These are phyloP conservation scores for Mycena crocata DNA, from an alignment of 768 basidiomycete species.

Conservation along the genomic window DNA sequence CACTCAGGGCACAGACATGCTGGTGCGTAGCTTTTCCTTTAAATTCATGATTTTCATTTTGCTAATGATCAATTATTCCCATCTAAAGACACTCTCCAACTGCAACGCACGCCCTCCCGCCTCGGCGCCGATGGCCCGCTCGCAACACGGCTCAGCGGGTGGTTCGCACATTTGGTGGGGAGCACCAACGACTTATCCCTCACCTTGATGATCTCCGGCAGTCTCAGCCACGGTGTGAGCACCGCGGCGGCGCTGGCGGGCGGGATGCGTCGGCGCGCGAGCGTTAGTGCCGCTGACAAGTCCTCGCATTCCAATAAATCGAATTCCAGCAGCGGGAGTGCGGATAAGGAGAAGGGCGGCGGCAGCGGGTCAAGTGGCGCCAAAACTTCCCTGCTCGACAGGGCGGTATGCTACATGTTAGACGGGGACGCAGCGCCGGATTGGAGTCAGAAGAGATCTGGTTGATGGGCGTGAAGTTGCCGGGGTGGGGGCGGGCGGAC, in stretches of 20 bases:
- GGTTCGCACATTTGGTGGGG: slow-evolving; percentile 18
- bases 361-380: not conserved
- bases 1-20: not conserved
- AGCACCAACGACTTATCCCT: slow-evolving; percentile 4
- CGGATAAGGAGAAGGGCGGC: too few relatives aligned
- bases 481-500: slow-evolving; percentile 58
- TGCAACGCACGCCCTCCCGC: not conserved
- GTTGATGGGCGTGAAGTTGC: slow-evolving; percentile 75
- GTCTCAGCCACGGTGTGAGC: not conserved
- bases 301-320: too few relatives aligned
- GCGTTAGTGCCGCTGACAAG: too few relatives aligned
- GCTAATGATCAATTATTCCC: too few relatives aligned
- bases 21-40: too few relatives aligned
- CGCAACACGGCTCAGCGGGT: slow-evolving; percentile 10
- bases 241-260: slow-evolving; percentile 3
- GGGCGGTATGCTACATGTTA: slow-evolving; percentile 74
- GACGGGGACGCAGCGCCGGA: slow-evolving; percentile 81
- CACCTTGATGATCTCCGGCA: not conserved
- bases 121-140: slow-evolving; percentile 14
- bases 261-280: too few relatives aligned
- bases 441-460: slow-evolving; percentile 74
- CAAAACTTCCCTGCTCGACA: slow-evolving; percentile 52
- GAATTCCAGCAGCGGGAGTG: too few relatives aligned
- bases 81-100: not conserved
- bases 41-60: too few relatives aligned